A percentile compares a stretch with the other conserved stretches of the same genome.
Evolutionary conservation across 306 rosid species (phyloP).

Genomic region (Trifolium fragiferum): DNA sequence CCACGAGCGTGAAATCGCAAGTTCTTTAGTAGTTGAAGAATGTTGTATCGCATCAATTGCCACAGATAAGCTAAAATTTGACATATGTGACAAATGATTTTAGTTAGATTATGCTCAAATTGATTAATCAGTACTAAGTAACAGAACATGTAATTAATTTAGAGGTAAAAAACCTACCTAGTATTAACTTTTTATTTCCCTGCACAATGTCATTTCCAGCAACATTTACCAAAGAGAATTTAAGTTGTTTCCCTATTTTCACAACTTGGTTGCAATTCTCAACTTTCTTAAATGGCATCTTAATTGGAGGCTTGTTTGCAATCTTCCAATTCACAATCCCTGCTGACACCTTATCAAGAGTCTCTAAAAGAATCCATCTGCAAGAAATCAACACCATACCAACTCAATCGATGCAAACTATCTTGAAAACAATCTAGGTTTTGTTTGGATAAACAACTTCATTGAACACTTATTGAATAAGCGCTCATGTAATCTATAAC

Average conservation of each 20-base stretch:
- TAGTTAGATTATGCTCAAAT: slow-evolving; percentile 7
- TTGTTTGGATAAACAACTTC: no score
- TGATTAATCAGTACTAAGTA: slow-evolving; percentile 4
- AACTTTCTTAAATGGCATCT: slow-evolving; percentile 97
- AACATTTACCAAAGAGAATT: slow-evolving; percentile 89
- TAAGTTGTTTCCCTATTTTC: slow-evolving; percentile 87
- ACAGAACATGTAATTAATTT: neutral
- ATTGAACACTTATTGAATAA: neutral
- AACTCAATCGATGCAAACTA: slow-evolving; percentile 26
- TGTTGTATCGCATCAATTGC: slow-evolving; percentile 96
- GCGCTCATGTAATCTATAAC: neutral
- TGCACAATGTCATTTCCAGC: slow-evolving; percentile 98
- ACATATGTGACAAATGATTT: slow-evolving; percentile 30
- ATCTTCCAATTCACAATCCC: slow-evolving; percentile 96
- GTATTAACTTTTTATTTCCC: slow-evolving; percentile 88
- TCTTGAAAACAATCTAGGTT: neutral
- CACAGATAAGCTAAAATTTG: slow-evolving; percentile 79
- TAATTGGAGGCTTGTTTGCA: slow-evolving; percentile 94
- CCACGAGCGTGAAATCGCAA: slow-evolving; percentile 92
- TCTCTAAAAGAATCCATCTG: slow-evolving; percentile 82
- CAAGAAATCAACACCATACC: neutral
- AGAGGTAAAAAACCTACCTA: slow-evolving; percentile 57
- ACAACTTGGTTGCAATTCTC: slow-evolving; percentile 98
- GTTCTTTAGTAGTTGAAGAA: slow-evolving; percentile 89
- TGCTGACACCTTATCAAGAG: slow-evolving; percentile 85